Percentiles rank a stretch among this genome's conserved stretches.
phyloP scores from a whole-genome alignment of 306 rosid genomes.

The Cicer judaicum region DNA sequence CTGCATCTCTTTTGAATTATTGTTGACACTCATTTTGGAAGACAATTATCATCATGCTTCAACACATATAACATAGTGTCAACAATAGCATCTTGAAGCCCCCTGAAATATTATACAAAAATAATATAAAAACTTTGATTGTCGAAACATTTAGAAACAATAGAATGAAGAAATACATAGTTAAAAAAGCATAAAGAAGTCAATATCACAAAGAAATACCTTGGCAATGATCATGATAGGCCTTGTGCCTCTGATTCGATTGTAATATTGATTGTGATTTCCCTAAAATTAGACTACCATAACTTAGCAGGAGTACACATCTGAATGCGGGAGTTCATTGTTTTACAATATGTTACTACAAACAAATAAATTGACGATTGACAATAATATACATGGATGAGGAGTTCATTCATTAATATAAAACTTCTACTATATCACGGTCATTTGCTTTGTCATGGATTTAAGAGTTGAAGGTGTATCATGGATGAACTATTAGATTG shows the following conservation, averaged over 20 bases:
- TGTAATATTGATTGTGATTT: conserved; percentile 64
- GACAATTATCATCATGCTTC: conserved; percentile 65
- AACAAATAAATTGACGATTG: background rate
- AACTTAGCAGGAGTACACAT: background rate
- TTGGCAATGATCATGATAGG: conserved; percentile 88
- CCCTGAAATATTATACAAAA: conserved; percentile 59
- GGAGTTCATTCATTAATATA: too few relatives aligned
- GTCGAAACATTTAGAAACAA: conserved; percentile 19
- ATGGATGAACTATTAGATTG: too few relatives aligned
- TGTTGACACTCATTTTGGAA: too few relatives aligned
- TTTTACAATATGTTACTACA: background rate
- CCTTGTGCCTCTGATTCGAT: conserved; percentile 86
- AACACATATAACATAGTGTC: conserved; percentile 84
- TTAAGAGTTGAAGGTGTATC: background rate
- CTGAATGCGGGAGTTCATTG: background rate
- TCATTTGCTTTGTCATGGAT: background rate
- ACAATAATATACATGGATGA: background rate
- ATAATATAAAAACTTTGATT: conserved; percentile 16
- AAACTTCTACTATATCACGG: background rate
- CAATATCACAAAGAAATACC: conserved; percentile 55
- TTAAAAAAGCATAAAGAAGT: conserved; percentile 27
- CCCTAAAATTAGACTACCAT: conserved; percentile 66
- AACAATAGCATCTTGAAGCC: conserved; percentile 92
- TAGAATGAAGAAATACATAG: background rate
- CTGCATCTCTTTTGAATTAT: too few relatives aligned